Evolutionary conservation across 352 stramenopile genomes (phyloP).

Genomic region (Pythium brachiatum): DNA sequence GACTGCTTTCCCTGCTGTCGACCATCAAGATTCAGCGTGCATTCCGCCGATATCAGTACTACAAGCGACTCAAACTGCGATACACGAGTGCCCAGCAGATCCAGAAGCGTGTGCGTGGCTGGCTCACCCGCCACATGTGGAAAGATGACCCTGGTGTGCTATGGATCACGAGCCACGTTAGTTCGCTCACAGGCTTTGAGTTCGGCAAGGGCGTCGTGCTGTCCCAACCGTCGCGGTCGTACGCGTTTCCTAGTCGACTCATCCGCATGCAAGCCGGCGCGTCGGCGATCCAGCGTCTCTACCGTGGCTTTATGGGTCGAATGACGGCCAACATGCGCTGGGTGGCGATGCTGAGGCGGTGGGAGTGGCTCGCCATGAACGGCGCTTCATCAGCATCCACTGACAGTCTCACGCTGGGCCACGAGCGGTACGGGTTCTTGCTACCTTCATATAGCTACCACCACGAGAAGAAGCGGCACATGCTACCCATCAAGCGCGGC

Average conservation of each 20-base stretch:
- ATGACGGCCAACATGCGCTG: constrained; percentile 57
- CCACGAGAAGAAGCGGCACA: constrained; percentile 38
- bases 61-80: constrained; percentile 40
- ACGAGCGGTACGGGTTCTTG: constrained; percentile 53
- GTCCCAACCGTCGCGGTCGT: constrained; percentile 40
- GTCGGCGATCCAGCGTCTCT: constrained; percentile 49
- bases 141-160: constrained; percentile 49
- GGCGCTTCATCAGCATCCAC: constrained; percentile 2
- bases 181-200: constrained; percentile 33
- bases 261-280: constrained; percentile 40
- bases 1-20: constrained; percentile 45
- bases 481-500: constrained; percentile 39
- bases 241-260: constrained; percentile 43
- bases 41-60: constrained; percentile 50
- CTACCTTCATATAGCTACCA: constrained; percentile 55
- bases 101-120: constrained; percentile 58
- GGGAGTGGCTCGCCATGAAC: constrained; percentile 67
- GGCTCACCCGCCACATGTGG: constrained; percentile 68
- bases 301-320: constrained; percentile 50
- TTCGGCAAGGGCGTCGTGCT: constrained; percentile 51
- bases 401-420: constrained; percentile 56
- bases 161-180: constrained; percentile 41
- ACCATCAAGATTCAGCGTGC: constrained; percentile 61
- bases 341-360: constrained; percentile 65
- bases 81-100: constrained; percentile 50